These are phyloP conservation scores for Amphibolis antarctica DNA, from an alignment of 106 monocot genomes.

Conservation along the genomic window DNA sequence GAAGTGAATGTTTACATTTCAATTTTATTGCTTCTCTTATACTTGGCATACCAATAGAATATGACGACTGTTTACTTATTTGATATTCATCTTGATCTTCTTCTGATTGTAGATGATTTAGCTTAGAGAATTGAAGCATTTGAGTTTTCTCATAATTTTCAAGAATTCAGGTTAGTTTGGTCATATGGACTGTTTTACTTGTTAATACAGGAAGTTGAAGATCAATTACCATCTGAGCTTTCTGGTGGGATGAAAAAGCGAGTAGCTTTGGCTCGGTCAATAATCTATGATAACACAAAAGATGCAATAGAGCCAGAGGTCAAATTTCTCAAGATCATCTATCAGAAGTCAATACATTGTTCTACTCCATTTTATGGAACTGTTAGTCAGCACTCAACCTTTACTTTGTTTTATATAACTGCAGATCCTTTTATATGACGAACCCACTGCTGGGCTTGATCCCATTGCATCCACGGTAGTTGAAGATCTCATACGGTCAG, in stretches of 20 bases:
- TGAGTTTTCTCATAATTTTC: no score
- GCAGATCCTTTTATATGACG: conserved; percentile 94
- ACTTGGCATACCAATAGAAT: no score
- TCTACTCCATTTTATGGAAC: background rate
- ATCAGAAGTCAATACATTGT: background rate
- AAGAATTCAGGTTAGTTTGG: no score
- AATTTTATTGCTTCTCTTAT: no score
- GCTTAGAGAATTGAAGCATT: no score
- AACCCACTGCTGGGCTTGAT: conserved; percentile 97
- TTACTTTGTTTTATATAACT: background rate
- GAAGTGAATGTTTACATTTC: no score
- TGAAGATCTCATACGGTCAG: conserved; percentile 92
- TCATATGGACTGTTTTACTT: background rate
- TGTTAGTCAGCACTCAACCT: background rate
- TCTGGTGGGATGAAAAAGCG: conserved; percentile 99
- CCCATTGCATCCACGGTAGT: conserved; percentile 99
- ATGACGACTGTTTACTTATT: no score
- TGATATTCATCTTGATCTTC: no score
- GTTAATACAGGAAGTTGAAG: conserved; percentile 71
- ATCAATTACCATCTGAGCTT: conserved; percentile 77
- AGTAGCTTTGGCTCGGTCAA: conserved; percentile 90
- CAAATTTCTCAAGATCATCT: background rate
- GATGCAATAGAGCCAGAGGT: conserved; percentile 86
- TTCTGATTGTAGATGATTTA: no score
- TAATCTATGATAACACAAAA: conserved; percentile 88